These are phyloP conservation scores for Fusarium tupiense DNA, from an alignment of 2,329 filamentous ascomycete genomes.

Conservation along the genomic window DNA sequence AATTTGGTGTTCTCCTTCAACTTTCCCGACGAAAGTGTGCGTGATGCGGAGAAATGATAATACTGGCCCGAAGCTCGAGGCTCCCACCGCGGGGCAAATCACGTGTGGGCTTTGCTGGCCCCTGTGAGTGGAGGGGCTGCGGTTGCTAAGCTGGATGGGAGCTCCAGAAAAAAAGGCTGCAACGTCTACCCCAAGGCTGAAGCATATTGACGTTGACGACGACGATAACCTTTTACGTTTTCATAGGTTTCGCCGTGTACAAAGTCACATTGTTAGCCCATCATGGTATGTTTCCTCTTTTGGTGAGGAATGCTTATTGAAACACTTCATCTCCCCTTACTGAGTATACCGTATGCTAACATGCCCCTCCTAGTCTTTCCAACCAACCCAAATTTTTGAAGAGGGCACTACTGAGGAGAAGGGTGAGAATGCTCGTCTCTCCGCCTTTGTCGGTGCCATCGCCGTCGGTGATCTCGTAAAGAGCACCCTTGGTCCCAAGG, in stretches of 20 bases:
- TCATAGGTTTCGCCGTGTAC: constrained; percentile 38
- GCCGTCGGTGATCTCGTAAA: constrained; percentile 97
- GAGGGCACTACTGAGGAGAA: constrained; percentile 98
- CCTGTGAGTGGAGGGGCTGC: constrained; percentile 42
- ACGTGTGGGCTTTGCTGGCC: constrained; percentile 45
- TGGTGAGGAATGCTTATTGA: background rate
- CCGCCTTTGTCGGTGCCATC: constrained; percentile 98
- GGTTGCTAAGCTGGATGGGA: constrained; percentile 42
- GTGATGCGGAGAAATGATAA: constrained; percentile 53
- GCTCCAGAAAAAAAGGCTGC: constrained; percentile 46
- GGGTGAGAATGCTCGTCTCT: constrained; percentile 97
- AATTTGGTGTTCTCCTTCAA: constrained; percentile 52
- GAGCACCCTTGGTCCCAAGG: constrained; percentile 95
- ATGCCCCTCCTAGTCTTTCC: constrained; percentile 65
- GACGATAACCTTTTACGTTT: constrained; percentile 37
- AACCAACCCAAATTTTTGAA: constrained; percentile 97
- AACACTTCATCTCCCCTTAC: background rate
- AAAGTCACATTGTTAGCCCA: constrained; percentile 32
- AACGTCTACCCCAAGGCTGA: constrained; percentile 44
- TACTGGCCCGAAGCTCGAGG: constrained; percentile 45
- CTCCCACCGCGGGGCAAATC: constrained; percentile 53
- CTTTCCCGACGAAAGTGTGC: constrained; percentile 52
- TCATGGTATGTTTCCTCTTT: constrained; percentile 39
- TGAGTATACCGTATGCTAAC: constrained; percentile 30
- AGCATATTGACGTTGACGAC: constrained; percentile 42